Conservation (phyloP, 805 yeast genomes). For the Cyberlindnera sargentensis region DNA sequence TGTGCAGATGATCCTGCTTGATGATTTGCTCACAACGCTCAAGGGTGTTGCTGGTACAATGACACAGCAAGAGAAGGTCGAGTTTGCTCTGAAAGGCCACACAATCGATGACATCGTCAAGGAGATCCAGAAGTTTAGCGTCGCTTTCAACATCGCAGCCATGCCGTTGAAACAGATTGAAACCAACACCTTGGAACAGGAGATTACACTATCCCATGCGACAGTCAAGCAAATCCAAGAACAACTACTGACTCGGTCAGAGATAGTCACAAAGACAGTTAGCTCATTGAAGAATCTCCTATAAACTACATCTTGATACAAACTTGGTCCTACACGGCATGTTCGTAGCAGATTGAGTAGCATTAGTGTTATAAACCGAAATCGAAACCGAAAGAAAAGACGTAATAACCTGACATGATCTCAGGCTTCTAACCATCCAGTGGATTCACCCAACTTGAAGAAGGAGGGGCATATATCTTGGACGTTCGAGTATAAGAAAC, state of each 20-base stretch:
- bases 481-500: too few species aligned
- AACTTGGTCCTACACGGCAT: not conserved
- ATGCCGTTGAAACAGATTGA: not conserved
- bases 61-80: not conserved
- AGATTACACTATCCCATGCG: not conserved
- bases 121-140: slow-evolving; percentile 5
- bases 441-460: not conserved
- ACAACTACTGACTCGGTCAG: not conserved
- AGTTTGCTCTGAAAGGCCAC: slow-evolving; percentile 4
- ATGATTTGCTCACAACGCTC: slow-evolving; percentile 11
- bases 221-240: not conserved
- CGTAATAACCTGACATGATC: too few species aligned
- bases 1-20: slow-evolving; percentile 11
- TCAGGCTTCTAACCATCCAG: too few species aligned
- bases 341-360: not conserved
- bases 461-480: not conserved
- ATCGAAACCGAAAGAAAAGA: not conserved
- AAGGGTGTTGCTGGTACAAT: slow-evolving; percentile 8
- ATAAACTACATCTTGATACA: not conserved
- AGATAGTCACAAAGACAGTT: not conserved
- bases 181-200: not conserved
- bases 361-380: not conserved
- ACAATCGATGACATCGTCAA: slow-evolving; percentile 2
- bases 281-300: not conserved
- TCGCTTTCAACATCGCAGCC: slow-evolving; percentile 5